Evolutionary conservation across 257 asterid species (phyloP), one percentile per base, ranked within the genome.

Genomic region (Ocimum tenuiflorum): DNA sequence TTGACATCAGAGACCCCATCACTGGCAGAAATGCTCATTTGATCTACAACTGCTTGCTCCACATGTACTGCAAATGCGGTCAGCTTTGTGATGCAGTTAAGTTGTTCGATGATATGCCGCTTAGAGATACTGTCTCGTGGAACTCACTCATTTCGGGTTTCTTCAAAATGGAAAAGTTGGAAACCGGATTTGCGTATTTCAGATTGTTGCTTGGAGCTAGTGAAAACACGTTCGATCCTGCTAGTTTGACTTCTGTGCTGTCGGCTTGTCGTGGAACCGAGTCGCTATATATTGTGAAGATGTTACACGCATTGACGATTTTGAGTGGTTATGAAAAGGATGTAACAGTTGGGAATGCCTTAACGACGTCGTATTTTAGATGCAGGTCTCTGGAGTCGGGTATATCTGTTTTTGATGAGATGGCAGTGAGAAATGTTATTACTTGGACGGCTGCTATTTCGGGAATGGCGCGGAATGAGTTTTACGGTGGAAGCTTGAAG

Each of bases 361-460:
- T 89, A 66, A 66, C 78, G 1, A 87, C 92, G 0, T 72, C 91
- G 2, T 91, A 91, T 68, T 87, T 79, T 73, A 75, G 77, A 52
- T 92, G 94, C 18, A 68, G 61, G 15, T 63, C 81, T 74, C 78
- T 75, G 45, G 76, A 71, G 63, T 86, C 78, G 8, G 97, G 89
- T 51, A 72, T 76, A 78, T 75, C 17, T 60, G 86, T 80, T 74
- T 92, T 92, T 46, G 64, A 83, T 36, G 91, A 83, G 80, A 82
- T 86, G 89, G 64, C 11, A 24, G 80, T 76, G 80, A 86, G 79
- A 67, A 88, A 88, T 78, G 99, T 92, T 23, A 83, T 92, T 55
- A 73, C 94, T 60, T 90, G 97, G 97, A 92, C 96, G 12, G 94
- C 96, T 52, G 78, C 67, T 33, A 84, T 92, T 73, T 85, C 95